phyloP scores from a whole-genome alignment of 1,139 yeast genomes.

The Ogataea hybrid region DNA sequence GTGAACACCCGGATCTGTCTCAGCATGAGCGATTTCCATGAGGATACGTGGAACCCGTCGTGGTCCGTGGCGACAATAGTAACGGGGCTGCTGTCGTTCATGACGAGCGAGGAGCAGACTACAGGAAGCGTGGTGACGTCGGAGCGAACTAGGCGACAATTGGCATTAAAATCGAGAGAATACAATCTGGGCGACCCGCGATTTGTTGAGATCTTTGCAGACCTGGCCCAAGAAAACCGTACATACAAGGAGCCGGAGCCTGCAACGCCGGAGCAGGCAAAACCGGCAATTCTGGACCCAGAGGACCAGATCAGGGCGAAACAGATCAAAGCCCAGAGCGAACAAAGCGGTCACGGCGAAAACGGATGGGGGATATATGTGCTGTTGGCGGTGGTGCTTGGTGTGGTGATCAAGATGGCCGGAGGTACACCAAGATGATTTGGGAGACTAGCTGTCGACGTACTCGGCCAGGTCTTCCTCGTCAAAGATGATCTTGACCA shows the following conservation, averaged over 20 bases:
- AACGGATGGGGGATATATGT: not conserved
- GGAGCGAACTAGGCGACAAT: slow-evolving; percentile 40
- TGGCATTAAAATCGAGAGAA: slow-evolving; percentile 53
- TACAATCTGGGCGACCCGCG: slow-evolving; percentile 63
- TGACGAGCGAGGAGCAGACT: slow-evolving; percentile 62
- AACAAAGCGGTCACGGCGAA: not conserved
- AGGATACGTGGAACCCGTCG: slow-evolving; percentile 93
- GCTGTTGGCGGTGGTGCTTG: slow-evolving; percentile 1
- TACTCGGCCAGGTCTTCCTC: slow-evolving; percentile 47
- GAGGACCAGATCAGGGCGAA: slow-evolving; percentile 47
- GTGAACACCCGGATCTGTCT: slow-evolving; percentile 79
- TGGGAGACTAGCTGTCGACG: slow-evolving; percentile 15
- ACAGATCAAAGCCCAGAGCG: slow-evolving; percentile 1
- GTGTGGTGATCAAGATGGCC: not conserved
- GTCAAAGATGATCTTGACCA: slow-evolving; percentile 90
- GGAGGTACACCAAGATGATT: not conserved
- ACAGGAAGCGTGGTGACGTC: slow-evolving; percentile 61
- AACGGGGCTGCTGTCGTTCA: slow-evolving; percentile 81
- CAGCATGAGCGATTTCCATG: slow-evolving; percentile 90
- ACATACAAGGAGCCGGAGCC: slow-evolving; percentile 5
- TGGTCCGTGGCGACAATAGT: slow-evolving; percentile 90
- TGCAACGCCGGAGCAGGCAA: slow-evolving; percentile 29
- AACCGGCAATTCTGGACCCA: slow-evolving; percentile 41
- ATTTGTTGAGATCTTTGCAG: slow-evolving; percentile 68
- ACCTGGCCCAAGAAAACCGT: slow-evolving; percentile 51